phyloP scores from a whole-genome alignment of 805 yeast species.

The Zygotorulaspora sp. region DNA sequence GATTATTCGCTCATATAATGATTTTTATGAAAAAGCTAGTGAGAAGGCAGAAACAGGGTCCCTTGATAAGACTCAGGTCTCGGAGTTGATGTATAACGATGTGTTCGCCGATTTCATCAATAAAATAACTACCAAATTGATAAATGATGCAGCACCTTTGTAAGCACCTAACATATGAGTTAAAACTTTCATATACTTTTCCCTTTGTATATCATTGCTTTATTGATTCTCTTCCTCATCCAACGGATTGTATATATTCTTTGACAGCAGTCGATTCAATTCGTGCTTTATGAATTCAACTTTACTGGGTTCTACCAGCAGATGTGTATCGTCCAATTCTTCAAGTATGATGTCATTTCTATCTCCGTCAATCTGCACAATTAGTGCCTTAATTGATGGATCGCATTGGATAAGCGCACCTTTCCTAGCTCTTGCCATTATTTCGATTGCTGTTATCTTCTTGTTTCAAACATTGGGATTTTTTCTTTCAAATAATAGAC shows the following conservation, averaged over 20 bases:
- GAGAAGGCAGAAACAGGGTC: slow-evolving; percentile 24
- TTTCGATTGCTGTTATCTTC: too few species aligned
- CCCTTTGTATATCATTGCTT: too few species aligned
- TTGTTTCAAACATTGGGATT: too few species aligned
- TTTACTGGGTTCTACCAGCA: slow-evolving; percentile 72
- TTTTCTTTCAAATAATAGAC: too few species aligned
- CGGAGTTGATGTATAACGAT: slow-evolving; percentile 61
- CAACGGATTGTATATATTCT: slow-evolving; percentile 79
- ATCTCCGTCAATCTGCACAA: slow-evolving; percentile 73
- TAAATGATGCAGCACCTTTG: neutral
- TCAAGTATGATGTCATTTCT: slow-evolving; percentile 67
- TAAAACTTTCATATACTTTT: too few species aligned
- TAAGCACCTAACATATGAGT: too few species aligned
- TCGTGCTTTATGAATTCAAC: slow-evolving; percentile 74
- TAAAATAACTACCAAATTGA: slow-evolving; percentile 28
- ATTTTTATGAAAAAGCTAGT: slow-evolving; percentile 40
- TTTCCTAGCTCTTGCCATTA: slow-evolving; percentile 55
- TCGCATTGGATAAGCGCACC: slow-evolving; percentile 65
- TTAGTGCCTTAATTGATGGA: slow-evolving; percentile 86
- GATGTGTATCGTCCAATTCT: slow-evolving; percentile 88
- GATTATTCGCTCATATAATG: slow-evolving; percentile 53
- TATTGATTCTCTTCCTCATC: slow-evolving; percentile 56
- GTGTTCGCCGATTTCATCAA: slow-evolving; percentile 48
- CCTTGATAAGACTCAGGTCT: slow-evolving; percentile 33
- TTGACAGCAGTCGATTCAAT: slow-evolving; percentile 67